Evolutionary conservation across 116 monocot species (phyloP).

Genomic region (Trichopus zeylanicus): DNA sequence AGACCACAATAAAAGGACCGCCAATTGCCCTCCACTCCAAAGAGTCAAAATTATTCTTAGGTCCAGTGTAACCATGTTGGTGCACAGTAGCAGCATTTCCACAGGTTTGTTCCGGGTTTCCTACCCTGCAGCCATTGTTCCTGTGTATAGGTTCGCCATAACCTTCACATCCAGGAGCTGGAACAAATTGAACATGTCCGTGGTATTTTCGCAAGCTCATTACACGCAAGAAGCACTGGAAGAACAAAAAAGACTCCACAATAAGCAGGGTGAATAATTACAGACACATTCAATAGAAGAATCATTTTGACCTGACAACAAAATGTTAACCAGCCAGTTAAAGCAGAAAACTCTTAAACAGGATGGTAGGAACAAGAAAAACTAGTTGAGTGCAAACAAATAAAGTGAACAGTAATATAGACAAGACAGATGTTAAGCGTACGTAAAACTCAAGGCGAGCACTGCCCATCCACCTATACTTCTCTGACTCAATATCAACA

Average conservation of each 20-base stretch:
- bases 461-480: conserved; percentile 85
- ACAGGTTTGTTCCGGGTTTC: not conserved
- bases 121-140: not conserved
- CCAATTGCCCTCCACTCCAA: conserved; percentile 69
- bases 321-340: too few species aligned
- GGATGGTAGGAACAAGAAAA: too few species aligned
- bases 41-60: conserved; percentile 25
- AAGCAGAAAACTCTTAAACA: too few species aligned
- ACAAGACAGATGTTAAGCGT: conserved; percentile 7
- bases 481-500: conserved; percentile 91
- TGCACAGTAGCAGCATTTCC: not conserved
- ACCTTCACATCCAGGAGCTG: conserved; percentile 78
- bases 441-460: conserved; percentile 75
- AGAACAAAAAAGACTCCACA: not conserved
- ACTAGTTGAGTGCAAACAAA: too few species aligned
- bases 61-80: conserved; percentile 46
- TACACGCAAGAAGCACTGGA: conserved; percentile 49
- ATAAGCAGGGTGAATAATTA: conserved; percentile 6
- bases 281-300: too few species aligned
- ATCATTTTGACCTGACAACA: too few species aligned
- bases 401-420: too few species aligned
- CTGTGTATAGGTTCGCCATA: conserved; percentile 42
- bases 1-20: conserved; percentile 70
- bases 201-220: conserved; percentile 66
- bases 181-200: conserved; percentile 69